Conservation (phyloP, 2,329 filamentous ascomycete species). For the Metarhizium album region DNA sequence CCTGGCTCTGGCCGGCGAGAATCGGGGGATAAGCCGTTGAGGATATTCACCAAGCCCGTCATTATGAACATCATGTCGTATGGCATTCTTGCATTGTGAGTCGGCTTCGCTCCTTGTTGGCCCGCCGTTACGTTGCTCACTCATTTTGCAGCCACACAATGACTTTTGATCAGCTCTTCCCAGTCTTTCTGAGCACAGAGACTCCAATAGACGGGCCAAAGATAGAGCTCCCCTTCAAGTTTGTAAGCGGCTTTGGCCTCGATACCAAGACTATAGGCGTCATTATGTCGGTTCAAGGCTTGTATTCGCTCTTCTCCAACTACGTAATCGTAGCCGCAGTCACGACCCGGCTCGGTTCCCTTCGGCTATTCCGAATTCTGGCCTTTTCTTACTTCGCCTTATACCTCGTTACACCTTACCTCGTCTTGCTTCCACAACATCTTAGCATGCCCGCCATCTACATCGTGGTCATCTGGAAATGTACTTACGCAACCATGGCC, state of each 20-base stretch:
- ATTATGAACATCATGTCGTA: slow-evolving; percentile 82
- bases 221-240: slow-evolving; percentile 68
- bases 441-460: slow-evolving; percentile 68
- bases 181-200: slow-evolving; percentile 74
- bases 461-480: slow-evolving; percentile 75
- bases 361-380: slow-evolving; percentile 72
- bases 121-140: not conserved
- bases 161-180: slow-evolving; percentile 87
- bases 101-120: slow-evolving; percentile 18
- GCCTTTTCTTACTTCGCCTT: slow-evolving; percentile 76
- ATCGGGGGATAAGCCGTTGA: slow-evolving; percentile 33
- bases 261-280: slow-evolving; percentile 76
- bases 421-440: slow-evolving; percentile 66
- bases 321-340: slow-evolving; percentile 74
- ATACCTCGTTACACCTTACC: slow-evolving; percentile 80
- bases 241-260: slow-evolving; percentile 76
- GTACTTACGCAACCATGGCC: slow-evolving; percentile 80
- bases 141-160: slow-evolving; percentile 70
- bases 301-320: slow-evolving; percentile 82
- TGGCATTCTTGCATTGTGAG: slow-evolving; percentile 90
- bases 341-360: slow-evolving; percentile 62
- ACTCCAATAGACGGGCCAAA: slow-evolving; percentile 35
- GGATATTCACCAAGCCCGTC: slow-evolving; percentile 66
- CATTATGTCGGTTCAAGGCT: slow-evolving; percentile 78
- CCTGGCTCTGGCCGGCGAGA: not conserved